Base-by-base conservation (phyloP, 257 asterid species). In the Nemophila menziesii region DNA sequence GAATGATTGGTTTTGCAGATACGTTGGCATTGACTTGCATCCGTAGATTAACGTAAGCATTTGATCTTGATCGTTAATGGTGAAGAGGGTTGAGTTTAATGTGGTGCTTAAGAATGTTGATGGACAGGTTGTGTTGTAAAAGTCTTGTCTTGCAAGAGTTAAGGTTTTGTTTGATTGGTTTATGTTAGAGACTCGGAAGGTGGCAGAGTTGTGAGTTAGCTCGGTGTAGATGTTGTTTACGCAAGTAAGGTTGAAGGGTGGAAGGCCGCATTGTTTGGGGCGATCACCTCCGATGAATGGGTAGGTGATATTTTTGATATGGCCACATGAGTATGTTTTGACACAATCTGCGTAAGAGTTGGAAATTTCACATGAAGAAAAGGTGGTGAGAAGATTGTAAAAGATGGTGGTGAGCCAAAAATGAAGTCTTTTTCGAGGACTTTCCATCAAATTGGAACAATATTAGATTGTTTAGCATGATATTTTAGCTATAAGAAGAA, bases 221-320 rank as follows among this genome's bases (percentile, higher is more conserved):
- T 67, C 68, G 2, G 83, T 33, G 41, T 40, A 39, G 43, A 52
- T 50, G 47, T 55, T 36, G 53, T 42, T 16, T 4, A 44, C 55
- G 71, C 93, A 78, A 9, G 70, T 58, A 57, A 75, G 74, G 1
- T 54, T 37, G 67, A 66, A 69, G 4, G 60, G 75, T 1, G 83
- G 86, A 26, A 47, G 66, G 19, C 92, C 89, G 44, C 89, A 76
- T 68, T 62, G 53, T 22, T 68, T 42, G 39, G 80, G 85, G 40
- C 89, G 92, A 54, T 51, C 68, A 23, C 68, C 73, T 23, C 82
- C 80, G 34, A 52, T 44, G 67, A 79, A 77, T 27, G 92, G 89
- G 47, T 69, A 77, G 39, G 79, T 38, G 39, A 84, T 16, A 58
- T 66, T 48, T 21, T 33, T 36, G 47, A 77, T 47, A 0, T 48